Evolutionary conservation across 768 basidiomycete species (phyloP).

Genomic region (Leccinum obscurum): DNA sequence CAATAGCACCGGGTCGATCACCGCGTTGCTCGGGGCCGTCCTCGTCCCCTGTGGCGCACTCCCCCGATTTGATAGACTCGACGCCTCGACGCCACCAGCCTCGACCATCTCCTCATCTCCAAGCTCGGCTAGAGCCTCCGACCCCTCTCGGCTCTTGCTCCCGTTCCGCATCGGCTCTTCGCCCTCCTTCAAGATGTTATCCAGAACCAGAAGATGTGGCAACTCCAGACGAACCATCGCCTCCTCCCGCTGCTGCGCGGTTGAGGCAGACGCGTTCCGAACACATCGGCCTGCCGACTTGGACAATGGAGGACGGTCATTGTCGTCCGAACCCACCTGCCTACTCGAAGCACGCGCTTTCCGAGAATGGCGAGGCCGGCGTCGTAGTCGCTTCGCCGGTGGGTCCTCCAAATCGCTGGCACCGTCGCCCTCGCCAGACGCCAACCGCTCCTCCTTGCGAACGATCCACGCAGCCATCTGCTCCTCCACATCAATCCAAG

Average conservation of each 20-base stretch:
- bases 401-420: neutral
- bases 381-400: constrained; percentile 14
- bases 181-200: constrained; percentile 35
- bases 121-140: neutral
- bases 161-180: constrained; percentile 21
- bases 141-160: constrained; percentile 15
- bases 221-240: constrained; percentile 31
- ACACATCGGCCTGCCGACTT: neutral
- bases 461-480: constrained; percentile 29
- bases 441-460: constrained; percentile 12
- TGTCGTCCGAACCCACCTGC: neutral
- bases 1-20: constrained; percentile 35
- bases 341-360: constrained; percentile 5
- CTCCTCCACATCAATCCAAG: constrained; percentile 37
- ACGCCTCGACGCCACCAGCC: neutral
- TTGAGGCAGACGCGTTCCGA: neutral
- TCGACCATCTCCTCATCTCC: constrained; percentile 7
- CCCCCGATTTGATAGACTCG: constrained; percentile 1
- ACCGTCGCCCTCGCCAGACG: neutral
- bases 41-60: constrained; percentile 1
- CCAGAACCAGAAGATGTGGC: constrained; percentile 35
- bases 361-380: constrained; percentile 1
- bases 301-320: neutral
- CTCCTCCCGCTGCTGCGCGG: constrained; percentile 22
- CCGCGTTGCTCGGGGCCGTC: constrained; percentile 8